Base-by-base conservation (phyloP, 2,329 filamentous ascomycete species). In the Botrytis cinerea region DNA sequence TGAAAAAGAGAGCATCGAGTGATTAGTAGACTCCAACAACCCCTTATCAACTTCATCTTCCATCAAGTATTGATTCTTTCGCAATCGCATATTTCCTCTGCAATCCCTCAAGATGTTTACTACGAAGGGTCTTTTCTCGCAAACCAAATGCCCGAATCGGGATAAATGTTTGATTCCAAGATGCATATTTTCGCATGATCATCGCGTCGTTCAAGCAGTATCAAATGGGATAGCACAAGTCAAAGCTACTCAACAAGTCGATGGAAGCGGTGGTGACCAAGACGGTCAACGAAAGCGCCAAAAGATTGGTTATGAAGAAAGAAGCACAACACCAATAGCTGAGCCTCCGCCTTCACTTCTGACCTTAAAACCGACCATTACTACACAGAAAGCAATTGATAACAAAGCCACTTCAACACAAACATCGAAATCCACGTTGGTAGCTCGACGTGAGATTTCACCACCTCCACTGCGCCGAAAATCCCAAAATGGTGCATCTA, bases 251-350 rank as follows among this genome's bases (percentile, higher is more conserved):
- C 28, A 32, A 35, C 28, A 51, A 59, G 20, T 12, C 57, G 43
- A 61, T 45, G 38, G 9, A 28, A 28, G 59, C 38, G 45, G 75
- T 66, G 78, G 75, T 57, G 77, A 77, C 74, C 79, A 82, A 57
- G 79, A 81, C 73, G 78, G 76, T n/a, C 79, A 78, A 69, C 75
- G 80, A 70, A 83, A 83, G 73, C 79, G 81, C 64, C 77, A 76
- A 63, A 82, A 79, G 69, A 59, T 79, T 63, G 75, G 74, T n/a
- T 70, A 74, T 62, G 76, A 74, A 9, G 71, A 73, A 28, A 46
- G 71, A 28, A 71, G 35, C 28, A 46, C 66, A 46, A 57, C 43
- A n/a, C 40, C 43, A 45, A 73, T 46, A 32, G 57, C 22, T 38
- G 61, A 38, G n/a, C 51, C 40, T 25, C 61, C 35, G 35, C 20